Evolutionary conservation across 1,284 basidiomycete species (phyloP).

Genomic region (Laetiporus sulphureus): DNA sequence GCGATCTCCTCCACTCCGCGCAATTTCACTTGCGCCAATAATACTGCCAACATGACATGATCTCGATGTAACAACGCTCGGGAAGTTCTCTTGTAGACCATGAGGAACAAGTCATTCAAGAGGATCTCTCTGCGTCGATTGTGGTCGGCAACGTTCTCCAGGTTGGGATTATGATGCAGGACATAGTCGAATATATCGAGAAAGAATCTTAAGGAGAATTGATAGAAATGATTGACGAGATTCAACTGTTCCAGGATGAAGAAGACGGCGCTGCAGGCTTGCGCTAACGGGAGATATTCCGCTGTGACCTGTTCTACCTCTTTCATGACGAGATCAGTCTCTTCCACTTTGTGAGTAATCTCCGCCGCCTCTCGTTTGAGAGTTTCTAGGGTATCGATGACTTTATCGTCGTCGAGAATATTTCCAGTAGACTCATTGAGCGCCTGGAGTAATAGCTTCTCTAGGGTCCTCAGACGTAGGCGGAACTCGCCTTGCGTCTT

Average conservation of each 20-base stretch:
- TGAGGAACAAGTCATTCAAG: conserved; percentile 87
- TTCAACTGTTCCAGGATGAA: conserved; percentile 96
- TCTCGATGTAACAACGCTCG: conserved; percentile 90
- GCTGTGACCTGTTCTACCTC: conserved; percentile 95
- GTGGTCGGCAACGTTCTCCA: conserved; percentile 75
- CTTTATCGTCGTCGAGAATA: conserved; percentile 98
- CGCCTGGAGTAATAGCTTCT: conserved; percentile 90
- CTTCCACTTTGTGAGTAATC: conserved; percentile 94
- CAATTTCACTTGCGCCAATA: conserved; percentile 87
- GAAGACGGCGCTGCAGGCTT: conserved; percentile 95
- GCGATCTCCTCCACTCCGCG: conserved; percentile 72
- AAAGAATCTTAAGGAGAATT: conserved; percentile 98
- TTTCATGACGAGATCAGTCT: conserved; percentile 93
- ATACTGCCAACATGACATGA: conserved; percentile 85
- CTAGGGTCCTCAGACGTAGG: conserved; percentile 86
- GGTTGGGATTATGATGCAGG: conserved; percentile 86
- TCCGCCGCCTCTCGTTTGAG: conserved; percentile 97
- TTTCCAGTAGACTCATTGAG: conserved; percentile 97
- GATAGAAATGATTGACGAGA: conserved; percentile 96
- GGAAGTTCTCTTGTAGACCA: conserved; percentile 87
- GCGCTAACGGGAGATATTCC: conserved; percentile 92
- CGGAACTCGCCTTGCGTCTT: conserved; percentile 99
- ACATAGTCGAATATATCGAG: conserved; percentile 97
- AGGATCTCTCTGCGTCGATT: conserved; percentile 75
- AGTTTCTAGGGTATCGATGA: conserved; percentile 95